Evolutionary conservation across 1,284 basidiomycete genomes (phyloP), one percentile per base, ranked within the genome.

Genomic region (Ceratobasidium sp.): DNA sequence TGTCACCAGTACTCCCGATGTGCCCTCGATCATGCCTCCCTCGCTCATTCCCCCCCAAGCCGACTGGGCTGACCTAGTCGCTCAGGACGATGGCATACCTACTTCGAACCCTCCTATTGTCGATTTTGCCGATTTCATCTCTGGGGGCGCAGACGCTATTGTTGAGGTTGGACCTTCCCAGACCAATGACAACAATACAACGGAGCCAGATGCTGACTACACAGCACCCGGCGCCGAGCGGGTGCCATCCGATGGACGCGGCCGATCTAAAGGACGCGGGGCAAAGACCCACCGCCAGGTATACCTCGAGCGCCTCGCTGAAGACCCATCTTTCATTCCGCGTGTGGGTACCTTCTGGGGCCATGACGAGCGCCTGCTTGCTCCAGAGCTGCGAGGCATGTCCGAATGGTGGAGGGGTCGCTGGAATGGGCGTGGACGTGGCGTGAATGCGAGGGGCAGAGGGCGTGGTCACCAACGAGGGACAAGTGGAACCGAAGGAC

Each of bases 271-370:
- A 54, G 76, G 61, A 51, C 74, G 59, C 61, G 77, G 49, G 19
- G 41, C 63, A 54, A 72, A 75, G 74, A 75, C 74, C 29, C 88
- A 89, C 76, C 89, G 90, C 54, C 90, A 93, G 79, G 90, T 88
- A 29, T 94, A 94, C 81, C 90, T 92, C 78, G 86, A 92, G 75
- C 88, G 90, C 41, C 84, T 94, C 29, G 90, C 92, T 77, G 86
- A 84, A 24, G 94, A 96, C 81, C 94, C 94, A 0, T 92, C 93
- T 0, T 94, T 90, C 79, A 91, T 93, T 37, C 94, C 94, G 27
- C 91, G 89, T 31, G 91, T 95, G 14, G 94, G 94, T 75, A 90
- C 91, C 76, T 96, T 96, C 80, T 96, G 93, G 94, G 90, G 92
- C 8, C 95, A 96, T 80, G 94, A 96, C 81, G 93, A 96, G 81